Conservation (phyloP, 2,329 filamentous ascomycete genomes). For the Leptographium flavum region DNA sequence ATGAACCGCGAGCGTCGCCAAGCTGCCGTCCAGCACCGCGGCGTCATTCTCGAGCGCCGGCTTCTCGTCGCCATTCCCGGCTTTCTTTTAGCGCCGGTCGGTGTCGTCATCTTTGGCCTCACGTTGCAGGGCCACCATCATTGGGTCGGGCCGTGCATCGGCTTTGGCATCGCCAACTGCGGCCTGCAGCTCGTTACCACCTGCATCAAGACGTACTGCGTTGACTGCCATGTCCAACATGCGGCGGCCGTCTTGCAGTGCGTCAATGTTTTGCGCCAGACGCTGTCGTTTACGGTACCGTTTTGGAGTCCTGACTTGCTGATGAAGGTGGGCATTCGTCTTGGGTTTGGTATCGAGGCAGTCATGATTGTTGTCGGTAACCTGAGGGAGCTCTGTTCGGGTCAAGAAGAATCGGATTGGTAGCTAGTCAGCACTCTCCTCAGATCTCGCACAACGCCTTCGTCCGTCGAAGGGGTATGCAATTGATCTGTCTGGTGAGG, state of each 20-base stretch:
- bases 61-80: background rate
- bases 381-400: too few relatives aligned
- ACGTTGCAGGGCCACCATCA: background rate
- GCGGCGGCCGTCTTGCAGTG: background rate
- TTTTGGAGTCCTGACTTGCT: background rate
- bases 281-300: background rate
- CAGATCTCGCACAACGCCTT: too few relatives aligned
- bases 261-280: background rate
- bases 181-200: constrained; percentile 1
- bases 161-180: background rate
- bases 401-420: too few relatives aligned
- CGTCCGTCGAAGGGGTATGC: too few relatives aligned
- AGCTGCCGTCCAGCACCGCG: background rate
- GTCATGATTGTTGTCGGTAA: background rate
- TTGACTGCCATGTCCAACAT: background rate
- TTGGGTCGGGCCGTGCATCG: background rate
- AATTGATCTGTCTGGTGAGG: too few relatives aligned
- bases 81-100: background rate
- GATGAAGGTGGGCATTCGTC: background rate
- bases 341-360: background rate
- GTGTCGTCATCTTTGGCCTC: background rate
- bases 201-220: background rate
- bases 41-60: background rate
- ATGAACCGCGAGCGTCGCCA: background rate
- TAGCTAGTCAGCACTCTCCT: too few relatives aligned